Evolutionary conservation across 2,329 filamentous ascomycete species (phyloP), one percentile per base, ranked within the genome.

Genomic region (Ophiostoma himal-ulmi): DNA sequence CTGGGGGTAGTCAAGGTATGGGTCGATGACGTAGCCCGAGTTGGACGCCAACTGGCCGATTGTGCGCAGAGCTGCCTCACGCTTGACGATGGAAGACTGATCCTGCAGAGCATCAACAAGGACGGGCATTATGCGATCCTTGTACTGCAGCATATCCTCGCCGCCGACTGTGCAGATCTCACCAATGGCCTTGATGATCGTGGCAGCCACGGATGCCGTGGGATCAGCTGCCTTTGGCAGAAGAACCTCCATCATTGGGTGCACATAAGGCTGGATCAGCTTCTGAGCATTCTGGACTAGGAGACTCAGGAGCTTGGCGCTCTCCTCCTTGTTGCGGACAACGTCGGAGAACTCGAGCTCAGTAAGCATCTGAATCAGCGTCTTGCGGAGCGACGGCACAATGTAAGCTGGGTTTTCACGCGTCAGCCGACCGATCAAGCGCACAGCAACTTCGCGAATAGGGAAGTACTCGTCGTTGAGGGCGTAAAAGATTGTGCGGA

Each of bases 321-420:
- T 97, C 79, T 99, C 95, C 80, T 98, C 94, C 79, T 98, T 98
- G 80, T 94, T 96, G 66, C 93, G 88, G 8, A 94, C 87, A 68
- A 94, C 95, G 78, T 96, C 96, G 7, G 95, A 96, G 76, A 97
- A 98, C 75, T 97, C 94, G 30, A 99, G 90, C 76, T 97, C 94
- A 0, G 95, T 99, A 72, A 99, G 85, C 79, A 99, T 89, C 79
- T 99, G 96, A 71, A 99, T 94, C 36, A 99, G 87, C 6, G 96
- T 91, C 80, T 99, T 99, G 73, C 95, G 91, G 54, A 99, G 81
- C 0, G 95, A 96, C 1, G 96, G 95, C 76, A 99, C 96, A 74
- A 99, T 94, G 79, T 99, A 99, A 71, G 96, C 96, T 0, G 95
- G 96, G 74, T 99, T 99, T 74, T 93, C 90, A 69, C 88, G 87